phyloP scores from a whole-genome alignment of 164 flowering plant genomes.

The Litsea cubeba region DNA sequence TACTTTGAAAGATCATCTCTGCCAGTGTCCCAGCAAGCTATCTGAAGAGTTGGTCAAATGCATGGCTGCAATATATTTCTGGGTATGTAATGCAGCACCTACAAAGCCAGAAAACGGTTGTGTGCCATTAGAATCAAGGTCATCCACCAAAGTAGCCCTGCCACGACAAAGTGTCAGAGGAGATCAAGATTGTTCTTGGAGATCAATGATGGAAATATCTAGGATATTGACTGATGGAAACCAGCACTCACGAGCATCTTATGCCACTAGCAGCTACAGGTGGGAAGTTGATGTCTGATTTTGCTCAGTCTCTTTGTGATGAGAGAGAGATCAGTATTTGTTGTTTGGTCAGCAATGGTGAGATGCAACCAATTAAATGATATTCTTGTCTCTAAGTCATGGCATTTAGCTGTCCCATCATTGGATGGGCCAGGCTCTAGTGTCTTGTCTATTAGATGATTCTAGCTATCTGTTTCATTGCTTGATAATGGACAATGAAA shows the following conservation, averaged over 20 bases:
- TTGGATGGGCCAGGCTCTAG: neutral
- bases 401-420: neutral
- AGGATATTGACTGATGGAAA: slow-evolving; percentile 57
- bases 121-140: slow-evolving; percentile 48
- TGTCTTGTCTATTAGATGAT: neutral
- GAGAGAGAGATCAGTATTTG: neutral
- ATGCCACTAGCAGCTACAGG: slow-evolving; percentile 71
- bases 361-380: neutral
- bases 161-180: slow-evolving; percentile 36
- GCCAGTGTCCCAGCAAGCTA: slow-evolving; percentile 71
- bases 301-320: neutral
- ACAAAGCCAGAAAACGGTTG: slow-evolving; percentile 30
- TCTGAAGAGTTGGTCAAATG: slow-evolving; percentile 83
- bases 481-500: too few species aligned
- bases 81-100: slow-evolving; percentile 45
- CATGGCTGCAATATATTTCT: slow-evolving; percentile 77
- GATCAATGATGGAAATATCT: slow-evolving; percentile 59
- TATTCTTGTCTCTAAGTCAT: neutral
- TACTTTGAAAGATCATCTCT: slow-evolving; percentile 59
- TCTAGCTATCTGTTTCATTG: neutral
- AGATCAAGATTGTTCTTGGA: slow-evolving; percentile 37
- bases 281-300: slow-evolving; percentile 7
- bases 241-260: slow-evolving; percentile 36
- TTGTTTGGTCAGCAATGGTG: too few species aligned
- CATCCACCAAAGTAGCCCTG: slow-evolving; percentile 43